Percentiles rank a stretch among this genome's conserved stretches.
Evolutionary conservation across 2,329 filamentous ascomycete genomes (phyloP).

Genomic region (Ophiostoma fasciatum): DNA sequence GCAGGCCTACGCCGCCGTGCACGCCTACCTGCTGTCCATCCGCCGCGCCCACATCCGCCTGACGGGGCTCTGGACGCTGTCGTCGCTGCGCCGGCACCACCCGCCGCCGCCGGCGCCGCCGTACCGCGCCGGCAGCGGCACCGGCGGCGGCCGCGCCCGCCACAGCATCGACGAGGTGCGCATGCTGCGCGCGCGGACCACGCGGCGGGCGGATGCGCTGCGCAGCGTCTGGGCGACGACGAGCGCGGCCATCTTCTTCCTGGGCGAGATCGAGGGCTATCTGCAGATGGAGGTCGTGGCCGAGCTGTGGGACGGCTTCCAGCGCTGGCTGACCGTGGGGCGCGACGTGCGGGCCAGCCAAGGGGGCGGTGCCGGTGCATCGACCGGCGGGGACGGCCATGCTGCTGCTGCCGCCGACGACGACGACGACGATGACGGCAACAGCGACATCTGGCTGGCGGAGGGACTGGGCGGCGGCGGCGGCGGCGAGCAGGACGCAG

Average conservation of each 20-base stretch:
- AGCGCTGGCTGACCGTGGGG: slow-evolving; percentile 51
- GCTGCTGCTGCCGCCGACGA: not conserved
- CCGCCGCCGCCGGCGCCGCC: slow-evolving; percentile 55
- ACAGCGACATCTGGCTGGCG: slow-evolving; percentile 29
- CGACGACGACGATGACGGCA: slow-evolving; percentile 15
- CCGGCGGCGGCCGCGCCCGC: slow-evolving; percentile 39
- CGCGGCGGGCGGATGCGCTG: slow-evolving; percentile 49
- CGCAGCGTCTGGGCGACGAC: slow-evolving; percentile 82
- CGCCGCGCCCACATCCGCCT: slow-evolving; percentile 74
- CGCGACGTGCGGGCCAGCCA: slow-evolving; percentile 16
- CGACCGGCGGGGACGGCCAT: not conserved
- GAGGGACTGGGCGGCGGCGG: not conserved
- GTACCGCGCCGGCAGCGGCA: slow-evolving; percentile 19
- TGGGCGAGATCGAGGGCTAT: slow-evolving; percentile 76
- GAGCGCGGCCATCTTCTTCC: slow-evolving; percentile 74
- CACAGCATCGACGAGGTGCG: slow-evolving; percentile 24
- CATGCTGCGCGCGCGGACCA: slow-evolving; percentile 48
- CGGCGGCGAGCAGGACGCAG: slow-evolving; percentile 4
- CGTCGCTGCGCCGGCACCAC: slow-evolving; percentile 60
- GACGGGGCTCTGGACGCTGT: slow-evolving; percentile 75
- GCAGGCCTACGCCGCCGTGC: slow-evolving; percentile 67
- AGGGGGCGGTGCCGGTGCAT: not conserved
- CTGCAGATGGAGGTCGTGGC: slow-evolving; percentile 81
- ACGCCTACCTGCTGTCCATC: slow-evolving; percentile 75
- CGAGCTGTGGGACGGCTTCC: slow-evolving; percentile 67